Evolutionary conservation across 1,284 basidiomycete genomes (phyloP), one percentile per base, ranked within the genome.

Genomic region (Cryptococcus sp.): DNA sequence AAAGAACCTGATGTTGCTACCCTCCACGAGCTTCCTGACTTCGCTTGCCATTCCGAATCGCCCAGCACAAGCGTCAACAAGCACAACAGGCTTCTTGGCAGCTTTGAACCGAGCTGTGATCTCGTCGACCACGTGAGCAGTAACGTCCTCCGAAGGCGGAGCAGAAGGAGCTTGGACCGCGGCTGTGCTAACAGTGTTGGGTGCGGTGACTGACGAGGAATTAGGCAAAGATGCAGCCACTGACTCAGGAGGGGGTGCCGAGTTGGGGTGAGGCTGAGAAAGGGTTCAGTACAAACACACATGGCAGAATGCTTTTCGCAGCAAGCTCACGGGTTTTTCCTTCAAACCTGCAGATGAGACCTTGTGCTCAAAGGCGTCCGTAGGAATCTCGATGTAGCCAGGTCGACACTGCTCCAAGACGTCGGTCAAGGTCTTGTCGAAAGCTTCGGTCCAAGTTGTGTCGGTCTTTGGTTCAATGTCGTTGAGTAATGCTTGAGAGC

Each of bases 351-450:
- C 82, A 3, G 84, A 78, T 0, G 89, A 83, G 25, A 94, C 86
- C 67, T 87, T 84, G 50, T 82, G 80, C 67, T 85, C 83, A 6
- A 91, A 87, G 44, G 93, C 79, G 69, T 98, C 89, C 15, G 88
- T 93, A 0, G 94, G 95, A 6, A 98, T 81, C 40, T 89, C 85
- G 53, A 98, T 79, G 74, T 98, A 98, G 19, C 89, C 90, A 0
- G 94, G 93, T 20, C 89, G 85, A 38, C 88, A 89, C 83, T 91
- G 66, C 41, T 57, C 56, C 52, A 96, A 83, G 59, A 90, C 91
- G 25, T 86, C 85, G 3, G 81, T 83, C 50, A 98, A 80, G 49
- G 93, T 81, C 44, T 87, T 83, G 75, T 98, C 94, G 48, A 98
- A 91, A 65, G 89, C 85, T 2, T 81, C 79, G 16, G 73, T 72